Conservation (phyloP, 2,329 filamentous ascomycete genomes). For the Epichloe amarillans region DNA sequence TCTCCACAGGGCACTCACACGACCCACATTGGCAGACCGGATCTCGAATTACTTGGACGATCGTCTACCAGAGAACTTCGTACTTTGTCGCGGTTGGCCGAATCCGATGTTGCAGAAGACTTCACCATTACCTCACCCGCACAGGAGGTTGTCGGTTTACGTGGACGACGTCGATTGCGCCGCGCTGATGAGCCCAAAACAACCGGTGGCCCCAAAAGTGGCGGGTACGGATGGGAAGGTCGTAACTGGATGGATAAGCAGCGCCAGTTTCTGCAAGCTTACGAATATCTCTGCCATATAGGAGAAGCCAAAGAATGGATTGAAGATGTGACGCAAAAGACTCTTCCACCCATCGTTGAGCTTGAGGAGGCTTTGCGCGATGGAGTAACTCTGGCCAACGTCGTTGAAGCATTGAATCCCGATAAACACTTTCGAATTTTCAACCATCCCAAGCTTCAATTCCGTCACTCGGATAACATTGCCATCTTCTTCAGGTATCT, state of each 20-base stretch:
- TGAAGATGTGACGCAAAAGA: slow-evolving; percentile 71
- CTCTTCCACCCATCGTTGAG: slow-evolving; percentile 84
- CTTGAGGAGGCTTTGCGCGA: slow-evolving; percentile 85
- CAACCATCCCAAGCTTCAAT: slow-evolving; percentile 72
- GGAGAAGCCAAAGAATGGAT: slow-evolving; percentile 99
- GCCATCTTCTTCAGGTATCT: slow-evolving; percentile 91
- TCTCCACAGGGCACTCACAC: slow-evolving; percentile 21
- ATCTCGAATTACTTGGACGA: slow-evolving; percentile 69
- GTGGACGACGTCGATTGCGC: slow-evolving; percentile 73
- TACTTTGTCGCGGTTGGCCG: slow-evolving; percentile 70
- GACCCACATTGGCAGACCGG: slow-evolving; percentile 46
- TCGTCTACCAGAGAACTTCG: slow-evolving; percentile 85
- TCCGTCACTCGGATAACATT: slow-evolving; percentile 94
- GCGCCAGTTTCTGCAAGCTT: slow-evolving; percentile 87
- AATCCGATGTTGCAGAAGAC: slow-evolving; percentile 62
- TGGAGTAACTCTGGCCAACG: slow-evolving; percentile 85
- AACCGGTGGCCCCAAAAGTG: slow-evolving; percentile 31
- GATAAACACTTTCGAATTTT: slow-evolving; percentile 71
- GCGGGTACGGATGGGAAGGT: slow-evolving; percentile 59
- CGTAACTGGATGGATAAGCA: slow-evolving; percentile 99
- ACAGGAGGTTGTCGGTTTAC: slow-evolving; percentile 78
- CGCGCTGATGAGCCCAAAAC: slow-evolving; percentile 44
- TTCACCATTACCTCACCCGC: slow-evolving; percentile 65
- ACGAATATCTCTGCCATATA: slow-evolving; percentile 97
- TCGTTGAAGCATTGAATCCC: slow-evolving; percentile 80